A percentile compares a stretch with the other conserved stretches of the same genome.
phyloP scores from a whole-genome alignment of 2,329 filamentous ascomycete genomes.

The Huntiella savannae region DNA sequence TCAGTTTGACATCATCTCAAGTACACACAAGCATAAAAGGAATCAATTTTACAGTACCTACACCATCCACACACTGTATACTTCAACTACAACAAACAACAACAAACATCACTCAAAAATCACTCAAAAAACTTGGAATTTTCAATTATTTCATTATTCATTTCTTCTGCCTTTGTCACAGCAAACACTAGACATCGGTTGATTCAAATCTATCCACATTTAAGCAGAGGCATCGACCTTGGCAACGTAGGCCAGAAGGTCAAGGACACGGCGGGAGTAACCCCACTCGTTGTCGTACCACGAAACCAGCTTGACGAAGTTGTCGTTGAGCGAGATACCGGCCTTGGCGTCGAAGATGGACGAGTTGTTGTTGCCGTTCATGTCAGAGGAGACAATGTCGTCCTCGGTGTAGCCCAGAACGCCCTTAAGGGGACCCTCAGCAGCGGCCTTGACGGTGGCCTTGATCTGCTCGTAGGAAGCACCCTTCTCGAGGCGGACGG shows the following conservation, averaged over 20 bases:
- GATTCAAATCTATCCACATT: conserved; percentile 1
- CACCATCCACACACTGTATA: background rate
- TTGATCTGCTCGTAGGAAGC: conserved; percentile 88
- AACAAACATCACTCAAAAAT: background rate
- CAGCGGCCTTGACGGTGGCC: conserved; percentile 68
- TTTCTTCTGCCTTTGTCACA: conserved; percentile 1
- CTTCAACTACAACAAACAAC: too few species aligned
- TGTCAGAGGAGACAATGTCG: conserved; percentile 81
- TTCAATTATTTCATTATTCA: conserved; percentile 10
- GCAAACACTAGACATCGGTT: background rate
- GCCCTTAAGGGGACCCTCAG: conserved; percentile 70
- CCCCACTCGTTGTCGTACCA: conserved; percentile 99
- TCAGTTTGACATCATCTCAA: background rate
- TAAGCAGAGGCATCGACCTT: conserved; percentile 44
- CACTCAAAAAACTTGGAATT: conserved; percentile 1
- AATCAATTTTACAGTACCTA: background rate
- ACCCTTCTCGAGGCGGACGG: conserved; percentile 78
- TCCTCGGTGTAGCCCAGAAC: conserved; percentile 93
- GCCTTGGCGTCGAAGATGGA: conserved; percentile 99
- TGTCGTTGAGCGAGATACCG: conserved; percentile 92
- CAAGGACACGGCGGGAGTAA: conserved; percentile 88
- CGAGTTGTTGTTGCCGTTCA: conserved; percentile 82
- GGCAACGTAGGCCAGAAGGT: conserved; percentile 61
- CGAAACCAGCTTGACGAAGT: conserved; percentile 96
- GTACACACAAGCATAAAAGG: background rate